Evolutionary conservation across 1,284 basidiomycete species (phyloP).

Genomic region (Ustilago nuda): DNA sequence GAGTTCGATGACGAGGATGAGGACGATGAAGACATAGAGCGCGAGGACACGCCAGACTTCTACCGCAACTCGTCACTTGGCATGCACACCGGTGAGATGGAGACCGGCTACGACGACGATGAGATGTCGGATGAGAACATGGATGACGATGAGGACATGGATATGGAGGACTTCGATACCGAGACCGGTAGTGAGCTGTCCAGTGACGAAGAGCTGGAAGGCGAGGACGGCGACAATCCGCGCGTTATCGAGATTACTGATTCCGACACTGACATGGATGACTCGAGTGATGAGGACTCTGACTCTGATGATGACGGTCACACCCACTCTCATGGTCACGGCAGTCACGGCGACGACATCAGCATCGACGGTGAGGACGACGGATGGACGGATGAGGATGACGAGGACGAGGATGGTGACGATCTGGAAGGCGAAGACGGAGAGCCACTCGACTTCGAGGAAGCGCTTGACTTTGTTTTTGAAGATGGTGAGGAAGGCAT

Average conservation of each 20-base stretch:
- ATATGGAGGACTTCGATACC: slow-evolving; percentile 78
- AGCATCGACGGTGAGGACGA: slow-evolving; percentile 71
- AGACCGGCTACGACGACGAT: slow-evolving; percentile 73
- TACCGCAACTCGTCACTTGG: slow-evolving; percentile 97
- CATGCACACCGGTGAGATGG: slow-evolving; percentile 77
- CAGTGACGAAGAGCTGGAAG: slow-evolving; percentile 71
- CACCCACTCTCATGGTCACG: slow-evolving; percentile 48
- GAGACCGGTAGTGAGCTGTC: slow-evolving; percentile 58
- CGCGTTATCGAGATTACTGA: slow-evolving; percentile 70
- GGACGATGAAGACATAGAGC: slow-evolving; percentile 73
- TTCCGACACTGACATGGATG: slow-evolving; percentile 49
- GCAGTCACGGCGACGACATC: slow-evolving; percentile 38
- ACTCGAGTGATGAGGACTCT: slow-evolving; percentile 40
- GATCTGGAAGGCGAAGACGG: slow-evolving; percentile 72
- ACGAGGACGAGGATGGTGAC: slow-evolving; percentile 41
- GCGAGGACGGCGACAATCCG: slow-evolving; percentile 63
- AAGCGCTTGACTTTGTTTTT: slow-evolving; percentile 16
- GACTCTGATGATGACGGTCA: slow-evolving; percentile 47
- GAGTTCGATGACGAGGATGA: slow-evolving; percentile 72
- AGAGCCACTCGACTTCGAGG: slow-evolving; percentile 71
- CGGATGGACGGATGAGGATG: slow-evolving; percentile 63
- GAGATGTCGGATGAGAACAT: slow-evolving; percentile 90
- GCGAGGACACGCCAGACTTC: slow-evolving; percentile 89
- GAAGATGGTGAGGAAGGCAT: slow-evolving; percentile 36
- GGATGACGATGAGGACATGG: slow-evolving; percentile 89